These are phyloP conservation scores for Trichoderma sp. DNA, from an alignment of 2,329 filamentous ascomycete genomes.

Conservation along the genomic window DNA sequence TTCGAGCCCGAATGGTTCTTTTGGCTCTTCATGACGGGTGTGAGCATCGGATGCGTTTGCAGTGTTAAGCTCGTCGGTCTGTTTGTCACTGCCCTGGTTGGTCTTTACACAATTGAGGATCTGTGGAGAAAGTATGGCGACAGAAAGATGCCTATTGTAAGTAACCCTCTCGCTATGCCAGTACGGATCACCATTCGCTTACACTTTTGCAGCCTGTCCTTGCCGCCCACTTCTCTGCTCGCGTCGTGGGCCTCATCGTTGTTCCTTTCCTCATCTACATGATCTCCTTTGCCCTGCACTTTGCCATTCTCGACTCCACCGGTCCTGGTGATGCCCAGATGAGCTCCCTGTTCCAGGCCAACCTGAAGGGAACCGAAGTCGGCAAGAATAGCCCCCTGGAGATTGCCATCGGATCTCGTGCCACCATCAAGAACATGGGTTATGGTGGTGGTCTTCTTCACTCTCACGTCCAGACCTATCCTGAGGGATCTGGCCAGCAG, in stretches of 20 bases:
- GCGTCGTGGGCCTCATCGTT: conserved; percentile 82
- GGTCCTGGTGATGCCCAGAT: conserved; percentile 99
- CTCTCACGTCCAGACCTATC: conserved; percentile 94
- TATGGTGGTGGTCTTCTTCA: conserved; percentile 95
- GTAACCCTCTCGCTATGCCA: conserved; percentile 27
- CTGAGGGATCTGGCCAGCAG: conserved; percentile 89
- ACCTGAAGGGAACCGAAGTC: conserved; percentile 88
- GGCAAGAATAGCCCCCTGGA: conserved; percentile 93
- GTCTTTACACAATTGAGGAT: conserved; percentile 93
- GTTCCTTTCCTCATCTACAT: conserved; percentile 90
- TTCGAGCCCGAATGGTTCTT: conserved; percentile 91
- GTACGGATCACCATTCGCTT: not conserved
- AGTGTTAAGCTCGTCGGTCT: conserved; percentile 98
- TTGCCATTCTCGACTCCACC: conserved; percentile 86
- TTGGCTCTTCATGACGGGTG: conserved; percentile 89
- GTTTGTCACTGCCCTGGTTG: conserved; percentile 92
- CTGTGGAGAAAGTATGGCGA: conserved; percentile 98
- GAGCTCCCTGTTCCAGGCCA: conserved; percentile 98
- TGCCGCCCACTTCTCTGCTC: conserved; percentile 73
- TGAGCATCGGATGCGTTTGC: conserved; percentile 97
- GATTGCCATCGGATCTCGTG: conserved; percentile 81
- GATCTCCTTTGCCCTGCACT: conserved; percentile 93
- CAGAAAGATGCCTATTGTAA: conserved; percentile 80
- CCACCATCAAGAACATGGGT: conserved; percentile 98
- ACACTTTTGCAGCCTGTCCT: conserved; percentile 52